Base-by-base conservation (phyloP, 202 grass and related monocot species). In the Sporobolus alterniflorus region DNA sequence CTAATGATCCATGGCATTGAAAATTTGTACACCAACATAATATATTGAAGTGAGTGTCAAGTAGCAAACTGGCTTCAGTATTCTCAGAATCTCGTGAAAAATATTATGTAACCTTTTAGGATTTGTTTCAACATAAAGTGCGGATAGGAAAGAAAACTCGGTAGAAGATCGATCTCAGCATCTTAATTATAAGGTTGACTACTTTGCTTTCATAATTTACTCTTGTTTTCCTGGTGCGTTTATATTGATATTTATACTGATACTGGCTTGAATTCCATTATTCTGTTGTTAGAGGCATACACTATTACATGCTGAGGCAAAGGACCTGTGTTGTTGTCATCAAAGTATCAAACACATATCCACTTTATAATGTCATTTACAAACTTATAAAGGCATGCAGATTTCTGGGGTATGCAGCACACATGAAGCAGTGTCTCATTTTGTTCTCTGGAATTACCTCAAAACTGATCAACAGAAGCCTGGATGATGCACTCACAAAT, bases 401-500 rank as follows among this genome's bases (percentile, higher is more conserved):
- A n/a, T n/a, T n/a, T 5, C 52, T 60, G 16, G 56, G 14, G n/a
- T 61, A 74, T 12, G 20, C 46, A 67, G 46, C 39, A 36, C 6
- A 25, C 13, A 28, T 3, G 13, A 74, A 65, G 28, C 54, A 69
- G 5, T 29, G 42, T 71, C 72, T 65, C 57, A 55, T 36, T 44
- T 36, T 72, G 11, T 57, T 18, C 9, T 64, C 14, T 77, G 34
- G 20, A 66, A 54, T n/a, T 64, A 24, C 31, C 65, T 77, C 26
- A 83, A 56, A 83, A 77, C 47, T 1, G 11, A 64, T 77, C 4
- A 73, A 82, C 12, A 77, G 15, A 36, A 65, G 29, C 56, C 12
- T 47, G 39, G 64, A 34, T 83, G 56, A 73, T 66, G 44, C 46
- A 66, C 17, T 22, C 47, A 65, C 34, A 83, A 73, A 74, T 67